These are phyloP conservation scores for Xylariaceae sp. DNA, from an alignment of 2,329 filamentous ascomycete species.

Conservation along the genomic window DNA sequence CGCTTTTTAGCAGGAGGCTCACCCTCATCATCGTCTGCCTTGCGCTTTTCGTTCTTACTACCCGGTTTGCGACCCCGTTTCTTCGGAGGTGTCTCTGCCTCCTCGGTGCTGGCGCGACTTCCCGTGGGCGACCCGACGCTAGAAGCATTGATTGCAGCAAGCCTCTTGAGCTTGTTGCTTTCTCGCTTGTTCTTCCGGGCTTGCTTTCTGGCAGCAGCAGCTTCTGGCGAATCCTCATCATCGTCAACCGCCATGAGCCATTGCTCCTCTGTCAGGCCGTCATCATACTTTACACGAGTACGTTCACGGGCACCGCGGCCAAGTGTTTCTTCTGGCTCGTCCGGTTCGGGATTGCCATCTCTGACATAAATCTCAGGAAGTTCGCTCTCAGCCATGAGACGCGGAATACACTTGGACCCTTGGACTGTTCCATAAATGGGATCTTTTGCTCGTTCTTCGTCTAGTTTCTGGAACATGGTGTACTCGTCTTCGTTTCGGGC, in stretches of 20 bases:
- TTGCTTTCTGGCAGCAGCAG: conserved; percentile 83
- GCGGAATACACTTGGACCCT: conserved; percentile 60
- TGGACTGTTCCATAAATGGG: conserved; percentile 64
- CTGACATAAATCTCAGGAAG: conserved; percentile 90
- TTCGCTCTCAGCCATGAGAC: conserved; percentile 81
- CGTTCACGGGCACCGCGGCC: conserved; percentile 93
- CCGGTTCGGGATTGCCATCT: conserved; percentile 74
- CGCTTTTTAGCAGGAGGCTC: conserved; percentile 76
- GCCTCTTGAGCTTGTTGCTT: conserved; percentile 64
- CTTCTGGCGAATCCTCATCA: conserved; percentile 89
- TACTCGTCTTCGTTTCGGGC: conserved; percentile 82
- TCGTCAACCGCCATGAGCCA: conserved; percentile 98
- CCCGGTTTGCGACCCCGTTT: conserved; percentile 79
- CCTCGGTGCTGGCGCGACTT: conserved; percentile 81
- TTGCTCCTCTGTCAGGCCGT: conserved; percentile 96
- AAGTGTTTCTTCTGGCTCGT: conserved; percentile 70
- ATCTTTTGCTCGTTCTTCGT: conserved; percentile 63
- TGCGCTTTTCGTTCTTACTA: conserved; percentile 75
- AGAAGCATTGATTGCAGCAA: conserved; percentile 31
- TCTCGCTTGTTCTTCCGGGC: conserved; percentile 76
- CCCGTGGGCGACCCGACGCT: conserved; percentile 67
- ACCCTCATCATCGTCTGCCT: conserved; percentile 72
- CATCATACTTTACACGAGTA: conserved; percentile 90
- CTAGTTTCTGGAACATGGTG: conserved; percentile 70
- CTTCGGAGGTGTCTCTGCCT: conserved; percentile 67